A percentile compares a stretch with the other conserved stretches of the same genome.
phyloP scores from a whole-genome alignment of 495 filamentous ascomycete species.

The Letharia lupina region DNA sequence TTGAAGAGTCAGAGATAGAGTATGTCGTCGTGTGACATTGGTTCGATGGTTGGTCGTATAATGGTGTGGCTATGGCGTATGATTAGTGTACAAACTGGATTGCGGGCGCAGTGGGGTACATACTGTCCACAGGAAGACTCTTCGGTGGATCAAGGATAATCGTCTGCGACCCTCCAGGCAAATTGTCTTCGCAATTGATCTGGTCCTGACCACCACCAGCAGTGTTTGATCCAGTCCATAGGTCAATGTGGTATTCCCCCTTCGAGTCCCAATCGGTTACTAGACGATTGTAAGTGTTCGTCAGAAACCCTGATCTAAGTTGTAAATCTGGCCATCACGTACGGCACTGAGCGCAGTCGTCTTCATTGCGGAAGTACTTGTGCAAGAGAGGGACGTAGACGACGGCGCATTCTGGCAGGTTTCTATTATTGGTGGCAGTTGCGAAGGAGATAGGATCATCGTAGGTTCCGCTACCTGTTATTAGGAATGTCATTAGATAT shows the following conservation, averaged over 20 bases:
- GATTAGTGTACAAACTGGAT: not conserved
- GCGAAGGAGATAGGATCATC: conserved; percentile 41
- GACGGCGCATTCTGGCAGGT: conserved; percentile 33
- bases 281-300: not conserved
- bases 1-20: not conserved
- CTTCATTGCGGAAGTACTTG: conserved; percentile 38
- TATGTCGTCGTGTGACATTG: conserved; percentile 11
- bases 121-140: conserved; percentile 17
- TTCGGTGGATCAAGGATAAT: conserved; percentile 17
- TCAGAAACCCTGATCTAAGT: not conserved
- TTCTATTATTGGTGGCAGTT: conserved; percentile 34
- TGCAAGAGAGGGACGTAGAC: conserved; percentile 38
- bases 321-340: not conserved
- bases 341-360: conserved; percentile 30
- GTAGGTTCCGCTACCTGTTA: conserved; percentile 35
- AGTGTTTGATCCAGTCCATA: conserved; percentile 36
- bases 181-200: conserved; percentile 32
- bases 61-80: not conserved
- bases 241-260: conserved; percentile 32
- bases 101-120: not conserved
- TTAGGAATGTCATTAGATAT: not conserved
- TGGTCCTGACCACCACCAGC: conserved; percentile 29
- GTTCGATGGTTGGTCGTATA: conserved; percentile 12
- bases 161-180: conserved; percentile 20
- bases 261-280: conserved; percentile 29